Evolutionary conservation across 2,329 filamentous ascomycete species (phyloP), one percentile per base, ranked within the genome.

Genomic region (Fonsecaea nubica): DNA sequence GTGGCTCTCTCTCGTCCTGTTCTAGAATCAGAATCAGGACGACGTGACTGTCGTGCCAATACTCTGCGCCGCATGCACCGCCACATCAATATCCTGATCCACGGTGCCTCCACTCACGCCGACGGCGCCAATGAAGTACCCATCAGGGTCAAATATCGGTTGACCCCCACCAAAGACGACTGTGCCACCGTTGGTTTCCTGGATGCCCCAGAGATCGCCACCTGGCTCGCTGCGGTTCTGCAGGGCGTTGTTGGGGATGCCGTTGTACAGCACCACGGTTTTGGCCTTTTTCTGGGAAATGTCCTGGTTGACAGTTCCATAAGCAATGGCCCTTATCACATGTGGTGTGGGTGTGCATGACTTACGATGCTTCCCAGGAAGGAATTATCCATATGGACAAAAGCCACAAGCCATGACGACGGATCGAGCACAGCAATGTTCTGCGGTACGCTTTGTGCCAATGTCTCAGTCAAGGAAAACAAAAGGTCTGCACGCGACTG

Each of bases 351-450:
- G 13, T 13, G 15, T 48, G 25, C 35, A 13, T 8, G 32, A 61
- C 58, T n/a, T 61, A 61, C 58, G n/a, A 62, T 62, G 38, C 59
- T 62, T 48, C 59, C 59, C 13, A 62, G 32, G 13, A 45, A 62
- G n/a, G 59, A 67, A 58, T 69, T 69, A 53, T 71, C 69, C 64
- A 69, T 69, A 12, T 63, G 58, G 10, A 69, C 50, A 58, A 69
- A 69, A 8, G 53, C 69, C n/a, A 71, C 63, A 15, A 71, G 64
- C 40, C 52, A 53, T 4, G 45, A 62, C 8, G 64, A 65, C 3
- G 67, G 64, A 54, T 71, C 69, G 21, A 66, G 36, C 12, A 71
- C 63, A 13, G 69, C 67, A 40, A 71, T 71, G 57, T 71, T 66
- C n/a, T 69, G 50, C 9, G 64, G 62, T 10, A 71, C 56, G 40